A percentile compares a stretch with the other conserved stretches of the same genome.
Evolutionary conservation across 1,139 yeast genomes (phyloP).

Genomic region (Chernovozyma sophiae-reginae): DNA sequence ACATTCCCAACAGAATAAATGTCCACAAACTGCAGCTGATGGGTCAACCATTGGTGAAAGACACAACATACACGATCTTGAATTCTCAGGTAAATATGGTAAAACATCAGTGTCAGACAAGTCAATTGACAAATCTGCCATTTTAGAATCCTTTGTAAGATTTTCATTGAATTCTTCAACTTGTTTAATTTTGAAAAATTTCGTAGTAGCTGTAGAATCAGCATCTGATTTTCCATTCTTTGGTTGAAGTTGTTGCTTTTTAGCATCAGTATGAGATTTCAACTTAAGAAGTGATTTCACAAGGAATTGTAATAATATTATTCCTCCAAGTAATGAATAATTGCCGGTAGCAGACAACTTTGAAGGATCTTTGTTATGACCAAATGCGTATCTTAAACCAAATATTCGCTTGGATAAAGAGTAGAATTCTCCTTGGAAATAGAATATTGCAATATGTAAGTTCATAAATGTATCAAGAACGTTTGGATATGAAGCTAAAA

Average conservation of each 20-base stretch:
- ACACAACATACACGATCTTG: conserved; percentile 82
- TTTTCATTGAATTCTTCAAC: conserved; percentile 15
- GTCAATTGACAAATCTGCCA: conserved; percentile 27
- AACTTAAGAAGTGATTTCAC: conserved; percentile 40
- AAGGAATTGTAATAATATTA: conserved; percentile 58
- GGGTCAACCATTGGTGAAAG: conserved; percentile 78
- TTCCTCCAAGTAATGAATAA: conserved; percentile 73
- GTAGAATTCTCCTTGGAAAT: conserved; percentile 77
- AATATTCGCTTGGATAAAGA: conserved; percentile 70
- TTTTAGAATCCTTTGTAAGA: conserved; percentile 9
- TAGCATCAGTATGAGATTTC: conserved; percentile 25
- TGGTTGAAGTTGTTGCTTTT: conserved; percentile 4
- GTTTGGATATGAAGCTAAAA: conserved; percentile 36
- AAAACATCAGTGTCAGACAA: conserved; percentile 53
- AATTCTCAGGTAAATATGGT: conserved; percentile 65
- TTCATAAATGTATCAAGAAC: conserved; percentile 53
- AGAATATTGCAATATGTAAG: conserved; percentile 75
- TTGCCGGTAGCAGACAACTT: conserved; percentile 48
- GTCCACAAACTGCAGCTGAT: conserved; percentile 87
- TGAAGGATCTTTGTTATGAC: conserved; percentile 51
- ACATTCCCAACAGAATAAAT: conserved; percentile 89
- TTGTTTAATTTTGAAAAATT: conserved; percentile 15
- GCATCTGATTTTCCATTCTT: conserved; percentile 7
- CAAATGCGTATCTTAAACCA: conserved; percentile 76
- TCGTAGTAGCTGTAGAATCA: conserved; percentile 8